Percentiles rank a stretch among this genome's conserved stretches.
Conservation (phyloP, 805 yeast species). For the Myxozyma monticola region DNA sequence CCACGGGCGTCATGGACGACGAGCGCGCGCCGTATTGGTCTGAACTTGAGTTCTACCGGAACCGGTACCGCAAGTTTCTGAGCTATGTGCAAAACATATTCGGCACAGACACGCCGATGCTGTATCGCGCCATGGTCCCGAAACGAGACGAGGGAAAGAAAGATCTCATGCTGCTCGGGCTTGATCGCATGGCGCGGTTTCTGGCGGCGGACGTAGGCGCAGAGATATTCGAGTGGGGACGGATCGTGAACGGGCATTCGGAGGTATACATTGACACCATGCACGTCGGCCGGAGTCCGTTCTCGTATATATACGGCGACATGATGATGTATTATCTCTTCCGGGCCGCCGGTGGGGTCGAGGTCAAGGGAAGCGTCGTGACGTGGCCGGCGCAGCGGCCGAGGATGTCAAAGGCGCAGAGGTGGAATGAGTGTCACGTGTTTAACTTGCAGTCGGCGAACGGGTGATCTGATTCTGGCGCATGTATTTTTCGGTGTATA, state of each 20-base stretch:
- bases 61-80: conserved; percentile 12
- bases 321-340: conserved; percentile 25
- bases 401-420: not conserved
- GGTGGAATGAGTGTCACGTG: conserved; percentile 10
- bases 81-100: conserved; percentile 6
- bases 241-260: conserved; percentile 11
- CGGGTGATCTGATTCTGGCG: too few species aligned
- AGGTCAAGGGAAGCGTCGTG: conserved; percentile 10
- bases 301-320: conserved; percentile 7
- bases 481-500: too few species aligned
- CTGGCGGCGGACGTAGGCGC: conserved; percentile 6
- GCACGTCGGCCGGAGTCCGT: conserved; percentile 16
- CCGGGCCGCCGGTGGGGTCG: conserved; percentile 22
- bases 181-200: conserved; percentile 21
- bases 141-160: conserved; percentile 5
- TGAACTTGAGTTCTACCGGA: conserved; percentile 13
- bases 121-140: conserved; percentile 13
- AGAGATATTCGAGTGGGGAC: conserved; percentile 20
- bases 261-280: conserved; percentile 12
- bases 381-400: conserved; percentile 13
- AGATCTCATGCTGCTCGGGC: conserved; percentile 2
- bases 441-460: not conserved
- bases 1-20: conserved; percentile 6
- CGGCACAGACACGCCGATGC: conserved; percentile 16
- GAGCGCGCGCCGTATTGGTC: conserved; percentile 8